phyloP scores from a whole-genome alignment of 23 red algal genomes.

The Gracilariopsis chorda region DNA sequence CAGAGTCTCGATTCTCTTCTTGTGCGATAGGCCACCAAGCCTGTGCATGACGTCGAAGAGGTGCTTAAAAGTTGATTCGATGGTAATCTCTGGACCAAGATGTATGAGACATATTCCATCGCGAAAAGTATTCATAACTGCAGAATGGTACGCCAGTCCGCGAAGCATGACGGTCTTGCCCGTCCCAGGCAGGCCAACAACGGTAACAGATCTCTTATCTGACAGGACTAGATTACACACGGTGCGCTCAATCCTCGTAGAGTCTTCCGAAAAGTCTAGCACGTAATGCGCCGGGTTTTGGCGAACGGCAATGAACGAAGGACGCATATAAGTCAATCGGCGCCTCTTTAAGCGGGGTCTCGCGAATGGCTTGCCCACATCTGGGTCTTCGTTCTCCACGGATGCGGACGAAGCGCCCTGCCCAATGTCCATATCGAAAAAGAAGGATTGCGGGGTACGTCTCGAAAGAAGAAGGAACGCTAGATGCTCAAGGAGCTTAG shows the following conservation, averaged over 20 bases:
- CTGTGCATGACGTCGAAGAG: constrained; percentile 34
- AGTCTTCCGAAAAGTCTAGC: background rate
- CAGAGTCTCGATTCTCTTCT: constrained; percentile 17
- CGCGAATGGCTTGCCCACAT: constrained; percentile 21
- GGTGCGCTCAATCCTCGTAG: background rate
- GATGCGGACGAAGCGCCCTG: background rate
- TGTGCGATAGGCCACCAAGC: background rate
- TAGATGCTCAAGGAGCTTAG: too few relatives aligned
- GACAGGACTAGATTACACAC: constrained; percentile 15
- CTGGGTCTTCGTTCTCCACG: background rate
- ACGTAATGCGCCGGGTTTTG: constrained; percentile 47
- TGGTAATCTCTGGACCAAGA: background rate
- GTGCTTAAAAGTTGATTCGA: background rate
- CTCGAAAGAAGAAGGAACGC: too few relatives aligned
- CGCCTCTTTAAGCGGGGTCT: background rate
- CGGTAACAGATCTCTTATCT: background rate
- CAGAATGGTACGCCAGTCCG: constrained; percentile 9
- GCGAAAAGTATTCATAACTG: background rate
- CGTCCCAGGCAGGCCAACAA: constrained; percentile 43
- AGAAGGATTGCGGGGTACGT: too few relatives aligned
- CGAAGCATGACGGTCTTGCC: constrained; percentile 60
- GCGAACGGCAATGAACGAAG: constrained; percentile 32
- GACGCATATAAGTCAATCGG: background rate
- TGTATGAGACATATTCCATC: constrained; percentile 33
- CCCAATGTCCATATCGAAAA: constrained; percentile 30